A percentile compares a stretch with the other conserved stretches of the same genome.
These are phyloP conservation scores for Leishmania lainsoni DNA, from an alignment of 208 protist species.

Conservation along the genomic window DNA sequence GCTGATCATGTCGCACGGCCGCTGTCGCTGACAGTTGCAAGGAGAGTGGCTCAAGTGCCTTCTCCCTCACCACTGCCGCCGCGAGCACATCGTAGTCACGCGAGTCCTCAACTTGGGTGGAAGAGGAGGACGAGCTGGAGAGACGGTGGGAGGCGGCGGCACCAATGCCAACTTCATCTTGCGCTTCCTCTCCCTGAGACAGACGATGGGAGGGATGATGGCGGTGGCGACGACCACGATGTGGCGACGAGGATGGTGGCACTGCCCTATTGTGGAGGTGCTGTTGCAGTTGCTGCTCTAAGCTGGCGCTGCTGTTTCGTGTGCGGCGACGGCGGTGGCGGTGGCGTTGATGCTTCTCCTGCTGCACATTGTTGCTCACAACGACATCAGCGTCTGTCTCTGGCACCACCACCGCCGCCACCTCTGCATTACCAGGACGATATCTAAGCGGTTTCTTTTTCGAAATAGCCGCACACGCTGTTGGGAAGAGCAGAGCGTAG, in stretches of 20 bases:
- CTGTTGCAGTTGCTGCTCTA: background rate
- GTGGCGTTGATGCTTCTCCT: background rate
- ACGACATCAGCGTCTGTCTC: background rate
- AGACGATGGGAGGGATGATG: background rate
- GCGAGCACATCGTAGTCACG: background rate
- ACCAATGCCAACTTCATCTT: background rate
- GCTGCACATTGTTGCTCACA: too few relatives aligned
- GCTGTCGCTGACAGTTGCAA: background rate
- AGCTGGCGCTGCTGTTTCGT: background rate
- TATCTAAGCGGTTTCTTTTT: background rate
- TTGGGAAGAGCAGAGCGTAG: constrained; percentile 50
- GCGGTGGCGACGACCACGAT: background rate
- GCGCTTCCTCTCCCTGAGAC: background rate
- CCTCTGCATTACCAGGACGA: background rate
- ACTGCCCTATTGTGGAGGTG: background rate
- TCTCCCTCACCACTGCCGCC: background rate
- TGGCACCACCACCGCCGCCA: background rate
- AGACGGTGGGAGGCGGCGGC: background rate
- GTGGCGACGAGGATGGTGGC: background rate
- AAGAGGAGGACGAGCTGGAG: constrained; percentile 1
- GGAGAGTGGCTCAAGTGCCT: background rate
- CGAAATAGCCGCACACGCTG: constrained; percentile 7
- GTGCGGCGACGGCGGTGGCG: background rate
- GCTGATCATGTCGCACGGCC: background rate
- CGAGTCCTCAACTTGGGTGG: background rate